These are phyloP conservation scores for Termitomyces sp. DNA, from an alignment of 768 basidiomycete species.

Conservation along the genomic window DNA sequence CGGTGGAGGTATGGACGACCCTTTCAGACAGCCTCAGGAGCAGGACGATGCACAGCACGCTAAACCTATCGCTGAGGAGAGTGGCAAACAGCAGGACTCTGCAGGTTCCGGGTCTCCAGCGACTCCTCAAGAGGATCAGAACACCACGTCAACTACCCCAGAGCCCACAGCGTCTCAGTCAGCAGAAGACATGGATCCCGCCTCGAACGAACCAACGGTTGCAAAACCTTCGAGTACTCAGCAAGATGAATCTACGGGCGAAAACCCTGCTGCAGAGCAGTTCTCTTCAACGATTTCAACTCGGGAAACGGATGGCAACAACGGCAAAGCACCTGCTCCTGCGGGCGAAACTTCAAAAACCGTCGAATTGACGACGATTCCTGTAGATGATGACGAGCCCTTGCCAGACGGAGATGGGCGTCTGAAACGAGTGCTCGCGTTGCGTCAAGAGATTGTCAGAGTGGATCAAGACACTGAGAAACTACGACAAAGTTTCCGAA, in stretches of 20 bases:
- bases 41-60: not conserved
- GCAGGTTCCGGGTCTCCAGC: not conserved
- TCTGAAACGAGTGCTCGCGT: conserved; percentile 4
- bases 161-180: not conserved
- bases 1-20: too few species aligned
- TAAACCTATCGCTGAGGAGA: not conserved
- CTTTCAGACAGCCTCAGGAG: not conserved
- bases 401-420: conserved; percentile 6
- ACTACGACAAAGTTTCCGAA: not conserved
- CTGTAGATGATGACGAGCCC: not conserved
- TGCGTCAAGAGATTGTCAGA: conserved; percentile 4
- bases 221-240: not conserved
- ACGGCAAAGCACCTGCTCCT: not conserved
- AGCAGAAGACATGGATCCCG: not conserved
- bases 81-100: not conserved
- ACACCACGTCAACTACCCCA: not conserved
- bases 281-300: not conserved
- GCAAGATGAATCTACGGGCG: not conserved
- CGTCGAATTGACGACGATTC: too few species aligned
- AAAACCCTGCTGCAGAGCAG: not conserved
- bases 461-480: not conserved
- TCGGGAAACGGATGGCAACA: not conserved
- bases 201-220: not conserved
- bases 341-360: not conserved
- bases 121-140: not conserved